A percentile compares a stretch with the other conserved stretches of the same genome.
These are phyloP conservation scores for Hortaea sp. DNA, from an alignment of 2,329 filamentous ascomycete genomes.

Conservation along the genomic window DNA sequence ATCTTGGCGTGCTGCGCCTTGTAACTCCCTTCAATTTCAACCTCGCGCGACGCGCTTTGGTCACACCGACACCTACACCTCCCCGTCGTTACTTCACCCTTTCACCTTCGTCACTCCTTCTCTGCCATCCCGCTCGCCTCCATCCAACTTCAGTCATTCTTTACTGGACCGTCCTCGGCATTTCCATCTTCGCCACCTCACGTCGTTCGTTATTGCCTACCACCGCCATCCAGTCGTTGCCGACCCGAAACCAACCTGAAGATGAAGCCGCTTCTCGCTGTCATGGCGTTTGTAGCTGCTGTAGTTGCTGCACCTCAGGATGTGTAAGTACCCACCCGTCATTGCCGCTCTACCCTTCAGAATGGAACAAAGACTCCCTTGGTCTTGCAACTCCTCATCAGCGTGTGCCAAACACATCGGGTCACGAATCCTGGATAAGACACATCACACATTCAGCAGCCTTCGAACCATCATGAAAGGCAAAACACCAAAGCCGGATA, in stretches of 20 bases:
- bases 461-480: not conserved
- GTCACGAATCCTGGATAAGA: too few relatives aligned
- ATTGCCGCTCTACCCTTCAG: too few relatives aligned
- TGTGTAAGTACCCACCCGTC: not conserved
- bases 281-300: slow-evolving; percentile 5
- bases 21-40: not conserved
- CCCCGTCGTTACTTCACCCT: slow-evolving; percentile 8
- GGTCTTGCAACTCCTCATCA: too few relatives aligned
- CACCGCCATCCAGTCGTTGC: not conserved
- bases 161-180: slow-evolving; percentile 8
- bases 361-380: too few relatives aligned
- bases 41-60: not conserved
- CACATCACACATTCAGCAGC: too few relatives aligned
- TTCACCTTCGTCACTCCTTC: slow-evolving; percentile 1
- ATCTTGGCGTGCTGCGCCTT: not conserved
- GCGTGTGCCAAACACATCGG: too few relatives aligned
- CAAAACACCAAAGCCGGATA: not conserved
- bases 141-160: slow-evolving; percentile 18
- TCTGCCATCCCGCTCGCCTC: not conserved
- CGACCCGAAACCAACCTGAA: slow-evolving; percentile 6
- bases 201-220: slow-evolving; percentile 1
- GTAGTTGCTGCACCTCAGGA: not conserved
- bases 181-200: not conserved
- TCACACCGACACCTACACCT: not conserved
- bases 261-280: slow-evolving; percentile 7